These are phyloP conservation scores for Pestalotiopsis sp. DNA, from an alignment of 2,329 filamentous ascomycete genomes.

Conservation along the genomic window DNA sequence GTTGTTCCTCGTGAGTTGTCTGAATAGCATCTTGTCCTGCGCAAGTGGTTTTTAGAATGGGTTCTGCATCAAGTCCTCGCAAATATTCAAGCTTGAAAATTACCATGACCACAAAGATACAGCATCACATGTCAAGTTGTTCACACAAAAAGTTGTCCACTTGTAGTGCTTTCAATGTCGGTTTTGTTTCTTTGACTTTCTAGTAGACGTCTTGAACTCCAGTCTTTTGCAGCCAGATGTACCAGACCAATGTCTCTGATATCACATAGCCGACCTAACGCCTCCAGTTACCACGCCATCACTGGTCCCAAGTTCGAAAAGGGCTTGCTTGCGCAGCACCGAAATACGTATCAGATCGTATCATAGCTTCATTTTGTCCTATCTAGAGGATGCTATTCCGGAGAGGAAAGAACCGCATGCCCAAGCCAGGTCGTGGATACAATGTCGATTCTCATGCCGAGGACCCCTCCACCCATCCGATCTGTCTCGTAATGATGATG, in stretches of 20 bases:
- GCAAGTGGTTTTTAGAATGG: no score
- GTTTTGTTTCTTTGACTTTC: no score
- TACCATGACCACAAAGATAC: not conserved
- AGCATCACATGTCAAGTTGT: not conserved
- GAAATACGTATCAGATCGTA: conserved; percentile 10
- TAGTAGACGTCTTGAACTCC: no score
- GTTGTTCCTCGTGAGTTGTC: no score
- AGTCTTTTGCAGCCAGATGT: no score
- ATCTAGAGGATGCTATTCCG: conserved; percentile 13
- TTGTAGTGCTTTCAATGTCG: no score
- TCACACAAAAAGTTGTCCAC: no score
- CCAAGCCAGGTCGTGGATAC: conserved; percentile 32
- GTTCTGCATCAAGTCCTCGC: not conserved
- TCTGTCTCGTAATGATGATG: conserved; percentile 28
- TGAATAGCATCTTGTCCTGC: not conserved
- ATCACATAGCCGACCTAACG: no score
- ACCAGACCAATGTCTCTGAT: no score
- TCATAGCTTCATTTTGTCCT: conserved; percentile 18
- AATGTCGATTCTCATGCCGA: conserved; percentile 3
- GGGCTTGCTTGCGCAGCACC: not conserved
- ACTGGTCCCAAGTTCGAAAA: not conserved
- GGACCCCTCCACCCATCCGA: conserved; percentile 15
- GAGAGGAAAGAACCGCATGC: conserved; percentile 39
- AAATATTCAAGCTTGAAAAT: not conserved
- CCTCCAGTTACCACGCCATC: not conserved